Percentiles rank a stretch among this genome's conserved stretches.
phyloP scores from a whole-genome alignment of 495 filamentous ascomycete species.

The Hypoxylon intermedium region DNA sequence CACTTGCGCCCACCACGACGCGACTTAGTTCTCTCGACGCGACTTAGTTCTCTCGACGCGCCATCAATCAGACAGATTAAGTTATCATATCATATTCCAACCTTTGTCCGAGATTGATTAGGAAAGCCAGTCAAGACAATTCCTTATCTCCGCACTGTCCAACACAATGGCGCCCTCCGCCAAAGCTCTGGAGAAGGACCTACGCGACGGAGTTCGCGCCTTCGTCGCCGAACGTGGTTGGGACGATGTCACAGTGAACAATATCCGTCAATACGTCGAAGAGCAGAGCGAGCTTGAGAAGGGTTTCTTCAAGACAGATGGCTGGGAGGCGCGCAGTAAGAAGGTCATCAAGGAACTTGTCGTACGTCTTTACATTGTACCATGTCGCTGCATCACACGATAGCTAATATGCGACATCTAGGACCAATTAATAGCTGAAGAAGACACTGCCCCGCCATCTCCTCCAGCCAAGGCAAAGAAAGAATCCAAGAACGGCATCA shows the following conservation, averaged over 20 bases:
- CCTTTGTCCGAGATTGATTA: too few species aligned
- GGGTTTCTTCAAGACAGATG: constrained; percentile 71
- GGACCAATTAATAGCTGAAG: constrained; percentile 29
- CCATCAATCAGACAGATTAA: neutral
- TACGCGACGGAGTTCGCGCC: constrained; percentile 65
- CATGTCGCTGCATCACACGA: constrained; percentile 30
- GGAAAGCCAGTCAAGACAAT: neutral
- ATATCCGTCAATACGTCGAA: constrained; percentile 72
- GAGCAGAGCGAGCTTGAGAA: constrained; percentile 66
- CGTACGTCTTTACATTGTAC: constrained; percentile 58
- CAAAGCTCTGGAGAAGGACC: constrained; percentile 55
- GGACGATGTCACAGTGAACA: constrained; percentile 77
- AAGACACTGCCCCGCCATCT: constrained; percentile 16
- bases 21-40: neutral
- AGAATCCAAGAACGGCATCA: constrained; percentile 40
- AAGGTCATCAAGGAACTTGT: constrained; percentile 71
- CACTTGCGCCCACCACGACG: constrained; percentile 5
- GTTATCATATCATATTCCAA: neutral
- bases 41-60: neutral
- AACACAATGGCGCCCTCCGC: constrained; percentile 33
- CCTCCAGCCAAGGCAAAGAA: constrained; percentile 19
- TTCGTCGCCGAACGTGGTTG: constrained; percentile 62
- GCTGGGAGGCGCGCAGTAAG: constrained; percentile 86
- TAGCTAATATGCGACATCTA: constrained; percentile 23
- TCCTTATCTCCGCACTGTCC: neutral